Base-by-base conservation (phyloP, 1,284 basidiomycete genomes). In the Boletus sp. region DNA sequence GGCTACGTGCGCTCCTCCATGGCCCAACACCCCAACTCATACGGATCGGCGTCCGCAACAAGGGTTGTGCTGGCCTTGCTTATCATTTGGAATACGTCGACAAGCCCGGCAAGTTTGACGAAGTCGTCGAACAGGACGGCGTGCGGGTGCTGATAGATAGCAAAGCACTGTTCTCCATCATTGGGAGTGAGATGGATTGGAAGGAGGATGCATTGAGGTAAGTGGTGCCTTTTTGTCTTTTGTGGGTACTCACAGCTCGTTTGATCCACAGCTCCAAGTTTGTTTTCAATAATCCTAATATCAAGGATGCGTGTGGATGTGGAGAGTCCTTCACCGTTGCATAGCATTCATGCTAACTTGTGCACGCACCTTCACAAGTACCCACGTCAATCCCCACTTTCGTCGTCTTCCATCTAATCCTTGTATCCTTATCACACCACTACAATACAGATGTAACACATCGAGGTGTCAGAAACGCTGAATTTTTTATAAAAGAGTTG, bases 171-270 rank as follows among this genome's bases (percentile, higher is more conserved):
- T 99, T 99, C 77, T 95, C 92, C 64, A 97, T 99, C 71, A 98
- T 99, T 67, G 97, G 97, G 47, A 96, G 94, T 74, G 91, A 92
- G 80, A 99, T 99, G 97, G 95, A 97, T 74, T 99, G 97, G 97
- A 84, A 91, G 65, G 97, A 99, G 80, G 94, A 95, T 76, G 78
- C 87, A 38, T 78, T 98, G 51, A 95, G 93, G 90, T 91, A 58
- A 61, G 83, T 77, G 13, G 10, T 30, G 38, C 27, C 52, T 52
- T 27, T 60, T 44, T 53, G n/a, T n/a, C n/a, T n/a, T 49, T 23
- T 23, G 46, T 19, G 16, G 16, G 27, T 48, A 43, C 53, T 66
- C 28, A 70, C n/a, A 10, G 44, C 9, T 9, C 9, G 1, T 35
- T 23, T 48, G 25, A 4, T 21, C 27, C 14, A 16, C 69, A 94